A percentile compares a stretch with the other conserved stretches of the same genome.
Conservation (phyloP, 441 rosid genomes). For the Jatropha multifida region DNA sequence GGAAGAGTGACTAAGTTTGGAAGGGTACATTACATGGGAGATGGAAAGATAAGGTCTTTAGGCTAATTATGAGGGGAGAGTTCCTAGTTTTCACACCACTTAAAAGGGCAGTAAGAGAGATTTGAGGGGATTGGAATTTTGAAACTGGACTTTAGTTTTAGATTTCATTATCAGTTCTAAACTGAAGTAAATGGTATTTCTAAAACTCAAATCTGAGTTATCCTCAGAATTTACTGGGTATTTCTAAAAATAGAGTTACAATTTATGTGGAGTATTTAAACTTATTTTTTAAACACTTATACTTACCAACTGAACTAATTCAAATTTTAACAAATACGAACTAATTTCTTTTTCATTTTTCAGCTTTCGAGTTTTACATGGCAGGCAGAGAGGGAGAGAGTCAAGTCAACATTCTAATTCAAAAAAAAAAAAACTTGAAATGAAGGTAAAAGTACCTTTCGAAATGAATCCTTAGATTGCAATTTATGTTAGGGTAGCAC, state of each 20-base stretch:
- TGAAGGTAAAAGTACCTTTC: conserved; percentile 39
- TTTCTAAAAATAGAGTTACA: no score
- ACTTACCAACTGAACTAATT: no score
- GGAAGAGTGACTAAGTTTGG: not conserved
- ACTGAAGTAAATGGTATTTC: no score
- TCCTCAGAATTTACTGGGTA: no score
- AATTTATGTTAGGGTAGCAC: conserved; percentile 33
- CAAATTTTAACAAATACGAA: no score
- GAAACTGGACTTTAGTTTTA: not conserved
- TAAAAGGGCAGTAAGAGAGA: conserved; percentile 23
- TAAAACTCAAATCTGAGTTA: no score
- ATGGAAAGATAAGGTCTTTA: not conserved
- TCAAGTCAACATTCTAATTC: not conserved
- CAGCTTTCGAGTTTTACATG: not conserved
- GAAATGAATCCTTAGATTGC: conserved; percentile 28
- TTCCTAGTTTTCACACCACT: conserved; percentile 14
- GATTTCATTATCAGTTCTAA: no score
- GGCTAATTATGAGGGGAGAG: conserved; percentile 27
- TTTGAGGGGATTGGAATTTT: conserved; percentile 32
- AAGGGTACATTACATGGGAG: not conserved
- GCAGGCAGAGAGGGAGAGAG: not conserved
- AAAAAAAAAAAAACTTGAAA: conserved; percentile 23
- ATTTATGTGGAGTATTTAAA: no score
- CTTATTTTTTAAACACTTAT: no score
- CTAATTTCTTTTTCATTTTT: not conserved